Percentiles rank a stretch among this genome's conserved stretches.
These are phyloP conservation scores for Closterium sp. DNA, from an alignment of 139 green algal species.

Conservation along the genomic window DNA sequence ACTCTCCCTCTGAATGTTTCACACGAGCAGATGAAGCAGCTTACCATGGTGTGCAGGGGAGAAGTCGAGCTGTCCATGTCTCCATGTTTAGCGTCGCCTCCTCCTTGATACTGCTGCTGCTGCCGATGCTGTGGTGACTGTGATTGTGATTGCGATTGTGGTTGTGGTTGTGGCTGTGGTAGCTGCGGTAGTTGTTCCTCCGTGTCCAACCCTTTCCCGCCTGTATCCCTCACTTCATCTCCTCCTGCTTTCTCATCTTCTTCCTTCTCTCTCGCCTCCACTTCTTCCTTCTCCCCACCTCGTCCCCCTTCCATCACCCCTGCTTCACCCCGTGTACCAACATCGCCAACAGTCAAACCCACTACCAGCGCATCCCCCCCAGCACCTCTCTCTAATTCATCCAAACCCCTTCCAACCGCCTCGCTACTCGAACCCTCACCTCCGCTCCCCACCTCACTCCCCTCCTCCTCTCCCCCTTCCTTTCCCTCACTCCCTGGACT, in stretches of 20 bases:
- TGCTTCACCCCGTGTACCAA: neutral
- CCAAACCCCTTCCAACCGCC: neutral
- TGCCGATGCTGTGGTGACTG: too few species aligned
- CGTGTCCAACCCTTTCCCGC: neutral
- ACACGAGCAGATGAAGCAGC: neutral
- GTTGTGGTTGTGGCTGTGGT: neutral
- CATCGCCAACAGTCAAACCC: too few species aligned
- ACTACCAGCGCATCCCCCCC: neutral
- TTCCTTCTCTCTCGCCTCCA: neutral
- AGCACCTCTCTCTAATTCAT: neutral
- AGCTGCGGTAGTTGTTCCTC: neutral
- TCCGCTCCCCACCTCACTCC: neutral
- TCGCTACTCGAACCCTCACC: neutral
- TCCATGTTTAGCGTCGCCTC: neutral
- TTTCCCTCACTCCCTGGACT: neutral
- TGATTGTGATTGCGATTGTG: too few species aligned
- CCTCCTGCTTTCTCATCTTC: neutral
- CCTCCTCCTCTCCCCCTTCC: neutral
- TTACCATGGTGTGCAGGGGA: neutral
- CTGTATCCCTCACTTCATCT: neutral
- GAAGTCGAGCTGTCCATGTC: neutral
- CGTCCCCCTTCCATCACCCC: neutral
- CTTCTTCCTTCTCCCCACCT: too few species aligned
- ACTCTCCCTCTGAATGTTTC: too few species aligned
- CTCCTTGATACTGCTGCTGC: too few species aligned